phyloP scores from a whole-genome alignment of 106 monocot genomes.

The Dendrobium huoshanense region DNA sequence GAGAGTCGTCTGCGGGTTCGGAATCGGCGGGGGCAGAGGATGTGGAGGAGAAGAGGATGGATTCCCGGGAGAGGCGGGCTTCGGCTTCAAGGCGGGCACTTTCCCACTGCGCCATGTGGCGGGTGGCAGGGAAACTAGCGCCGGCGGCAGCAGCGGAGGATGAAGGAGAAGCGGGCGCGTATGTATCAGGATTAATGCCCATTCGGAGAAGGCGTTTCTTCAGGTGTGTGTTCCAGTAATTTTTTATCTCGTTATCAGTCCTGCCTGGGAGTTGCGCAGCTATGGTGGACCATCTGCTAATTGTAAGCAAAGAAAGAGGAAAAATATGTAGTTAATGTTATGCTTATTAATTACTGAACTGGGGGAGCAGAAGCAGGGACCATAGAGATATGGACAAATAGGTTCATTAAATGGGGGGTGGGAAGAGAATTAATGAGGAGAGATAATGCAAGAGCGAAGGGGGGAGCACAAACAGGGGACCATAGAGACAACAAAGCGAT shows the following conservation, averaged over 20 bases:
- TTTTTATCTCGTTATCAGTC: constrained; percentile 84
- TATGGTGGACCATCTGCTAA: constrained; percentile 69
- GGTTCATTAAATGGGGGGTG: not conserved
- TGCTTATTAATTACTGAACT: too few species aligned
- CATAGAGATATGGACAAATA: not conserved
- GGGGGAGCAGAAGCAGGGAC: not conserved
- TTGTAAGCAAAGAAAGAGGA: too few species aligned
- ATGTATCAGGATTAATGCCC: constrained; percentile 49
- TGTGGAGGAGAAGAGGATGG: constrained; percentile 46
- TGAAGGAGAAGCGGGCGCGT: constrained; percentile 25
- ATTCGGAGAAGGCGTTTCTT: constrained; percentile 68
- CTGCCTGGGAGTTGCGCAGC: constrained; percentile 65
- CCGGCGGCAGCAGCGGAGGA: constrained; percentile 9
- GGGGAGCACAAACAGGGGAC: too few species aligned
- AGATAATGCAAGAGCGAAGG: too few species aligned
- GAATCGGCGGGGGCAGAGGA: constrained; percentile 8
- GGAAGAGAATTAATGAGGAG: not conserved
- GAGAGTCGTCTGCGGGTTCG: not conserved
- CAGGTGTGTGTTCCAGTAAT: constrained; percentile 85
- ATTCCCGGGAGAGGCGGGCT: constrained; percentile 66
- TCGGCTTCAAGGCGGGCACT: constrained; percentile 74
- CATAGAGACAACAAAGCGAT: not conserved
- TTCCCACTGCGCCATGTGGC: constrained; percentile 91
- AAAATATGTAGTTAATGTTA: too few species aligned
- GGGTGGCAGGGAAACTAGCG: constrained; percentile 20